These are phyloP conservation scores for Lagenaria siceraria DNA, from an alignment of 306 rosid genomes.

Conservation along the genomic window DNA sequence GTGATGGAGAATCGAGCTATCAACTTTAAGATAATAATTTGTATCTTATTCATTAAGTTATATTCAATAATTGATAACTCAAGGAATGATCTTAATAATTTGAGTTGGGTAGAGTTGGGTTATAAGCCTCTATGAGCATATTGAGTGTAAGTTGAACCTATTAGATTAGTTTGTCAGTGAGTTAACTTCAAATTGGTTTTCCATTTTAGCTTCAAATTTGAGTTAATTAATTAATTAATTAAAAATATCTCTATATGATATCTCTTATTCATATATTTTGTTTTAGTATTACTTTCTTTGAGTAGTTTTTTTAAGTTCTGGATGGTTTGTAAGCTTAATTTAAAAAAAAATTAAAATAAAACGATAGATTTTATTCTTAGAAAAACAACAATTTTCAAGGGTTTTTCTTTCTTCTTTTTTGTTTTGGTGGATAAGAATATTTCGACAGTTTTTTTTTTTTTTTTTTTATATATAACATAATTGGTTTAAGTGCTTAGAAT, in stretches of 20 bases:
- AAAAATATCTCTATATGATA: background rate
- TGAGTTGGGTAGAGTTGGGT: background rate
- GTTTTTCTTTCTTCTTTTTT: background rate
- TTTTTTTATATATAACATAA: background rate
- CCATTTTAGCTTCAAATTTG: background rate
- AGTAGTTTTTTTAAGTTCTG: no score
- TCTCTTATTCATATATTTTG: background rate
- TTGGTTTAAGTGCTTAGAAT: background rate
- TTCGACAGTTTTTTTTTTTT: no score
- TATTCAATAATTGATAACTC: background rate
- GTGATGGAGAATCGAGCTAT: background rate
- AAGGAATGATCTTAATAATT: background rate
- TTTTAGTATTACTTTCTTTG: no score
- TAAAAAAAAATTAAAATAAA: no score
- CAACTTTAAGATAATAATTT: no score
- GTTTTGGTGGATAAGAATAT: no score
- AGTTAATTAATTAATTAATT: background rate
- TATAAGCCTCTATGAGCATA: background rate
- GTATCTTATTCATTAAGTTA: no score
- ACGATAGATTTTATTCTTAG: no score
- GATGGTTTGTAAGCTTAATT: no score
- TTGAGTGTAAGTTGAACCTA: background rate
- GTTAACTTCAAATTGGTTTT: background rate
- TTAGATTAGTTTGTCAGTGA: background rate
- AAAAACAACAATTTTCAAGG: no score